Base-by-base conservation (phyloP, 805 yeast species). In the Kuraishia ogatae region DNA sequence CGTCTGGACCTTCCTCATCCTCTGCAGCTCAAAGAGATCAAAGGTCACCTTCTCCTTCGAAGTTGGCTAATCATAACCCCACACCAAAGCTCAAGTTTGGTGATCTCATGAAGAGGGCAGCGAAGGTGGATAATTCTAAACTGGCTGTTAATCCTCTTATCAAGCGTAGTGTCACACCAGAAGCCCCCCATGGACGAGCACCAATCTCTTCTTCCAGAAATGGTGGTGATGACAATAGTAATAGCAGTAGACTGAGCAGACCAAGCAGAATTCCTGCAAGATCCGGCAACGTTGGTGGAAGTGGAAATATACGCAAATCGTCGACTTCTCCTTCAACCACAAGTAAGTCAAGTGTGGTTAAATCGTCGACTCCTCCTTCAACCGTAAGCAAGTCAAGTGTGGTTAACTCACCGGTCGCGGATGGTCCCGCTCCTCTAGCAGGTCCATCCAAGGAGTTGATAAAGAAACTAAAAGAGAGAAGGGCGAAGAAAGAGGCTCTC, bases 41-140 rank as follows among this genome's bases (percentile, higher is more conserved):
- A 52, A 55, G 55, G 46, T 10, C 49, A 46, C 24, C 22, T 17
- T 20, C 49, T 6, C 49, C 49, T 10, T 10, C 19, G 21, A 46
- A 20, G 19, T 8, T 6, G 2, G 19, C 50, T 22, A n/a, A n/a
- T n/a, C n/a, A n/a, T n/a, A 26, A 26, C 29, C 29, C 29, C 29
- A 24, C 29, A 11, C 50, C 28, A 7, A 79, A 82, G 64, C 67
- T 85, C 65, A 80, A 83, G 19, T 87, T 85, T 64, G 77, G 76
- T 55, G 88, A 87, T 50, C 73, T 87, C 54, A 82, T 87, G 87
- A 81, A 81, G 62, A 81, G 81, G 64, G 94, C 93, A 0, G 78
- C 78, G 15, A 69, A 71, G 13, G 79, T 87, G 1, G 87, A 85
- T 63, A 72, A 75, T 26, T 75, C 64, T 58, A 75, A 73, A 64